Percentiles rank a stretch among this genome's conserved stretches.
Evolutionary conservation across 805 yeast species (phyloP).

Genomic region (Tetrapisispora iriomotensis): DNA sequence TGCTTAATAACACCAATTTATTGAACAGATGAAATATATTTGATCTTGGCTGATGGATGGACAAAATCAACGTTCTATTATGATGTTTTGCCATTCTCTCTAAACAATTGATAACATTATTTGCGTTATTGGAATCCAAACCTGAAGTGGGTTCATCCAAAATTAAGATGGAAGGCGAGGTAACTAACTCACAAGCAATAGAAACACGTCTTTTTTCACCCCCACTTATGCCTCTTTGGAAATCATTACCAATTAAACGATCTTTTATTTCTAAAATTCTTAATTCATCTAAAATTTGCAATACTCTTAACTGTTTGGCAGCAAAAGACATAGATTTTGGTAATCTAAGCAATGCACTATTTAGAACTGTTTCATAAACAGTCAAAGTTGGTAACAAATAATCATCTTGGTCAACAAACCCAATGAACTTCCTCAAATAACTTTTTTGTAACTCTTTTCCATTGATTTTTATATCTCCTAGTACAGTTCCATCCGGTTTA

Average conservation of each 20-base stretch:
- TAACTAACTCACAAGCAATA: constrained; percentile 86
- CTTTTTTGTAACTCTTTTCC: constrained; percentile 38
- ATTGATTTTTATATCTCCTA: constrained; percentile 67
- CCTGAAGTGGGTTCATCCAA: constrained; percentile 95
- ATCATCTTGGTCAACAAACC: constrained; percentile 96
- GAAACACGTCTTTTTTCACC: constrained; percentile 86
- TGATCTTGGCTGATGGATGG: constrained; percentile 95
- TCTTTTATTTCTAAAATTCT: constrained; percentile 78
- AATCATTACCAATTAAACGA: constrained; percentile 78
- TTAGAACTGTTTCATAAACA: constrained; percentile 89
- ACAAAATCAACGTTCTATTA: constrained; percentile 80
- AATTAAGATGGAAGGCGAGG: constrained; percentile 74
- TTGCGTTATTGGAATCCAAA: constrained; percentile 86
- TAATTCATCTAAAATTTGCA: constrained; percentile 76
- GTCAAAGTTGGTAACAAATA: constrained; percentile 84
- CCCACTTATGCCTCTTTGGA: constrained; percentile 77
- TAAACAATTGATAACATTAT: constrained; percentile 77
- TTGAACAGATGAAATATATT: constrained; percentile 90
- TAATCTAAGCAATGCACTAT: constrained; percentile 79
- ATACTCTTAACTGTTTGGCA: constrained; percentile 68
- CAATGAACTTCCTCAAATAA: constrained; percentile 59
- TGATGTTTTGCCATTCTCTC: constrained; percentile 70
- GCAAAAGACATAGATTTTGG: constrained; percentile 70
- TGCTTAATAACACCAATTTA: constrained; percentile 66
- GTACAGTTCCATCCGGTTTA: constrained; percentile 59